A percentile compares a stretch with the other conserved stretches of the same genome.
These are phyloP conservation scores for Nicotiana tomentosiformis DNA, from an alignment of 257 asterid genomes.

Conservation along the genomic window DNA sequence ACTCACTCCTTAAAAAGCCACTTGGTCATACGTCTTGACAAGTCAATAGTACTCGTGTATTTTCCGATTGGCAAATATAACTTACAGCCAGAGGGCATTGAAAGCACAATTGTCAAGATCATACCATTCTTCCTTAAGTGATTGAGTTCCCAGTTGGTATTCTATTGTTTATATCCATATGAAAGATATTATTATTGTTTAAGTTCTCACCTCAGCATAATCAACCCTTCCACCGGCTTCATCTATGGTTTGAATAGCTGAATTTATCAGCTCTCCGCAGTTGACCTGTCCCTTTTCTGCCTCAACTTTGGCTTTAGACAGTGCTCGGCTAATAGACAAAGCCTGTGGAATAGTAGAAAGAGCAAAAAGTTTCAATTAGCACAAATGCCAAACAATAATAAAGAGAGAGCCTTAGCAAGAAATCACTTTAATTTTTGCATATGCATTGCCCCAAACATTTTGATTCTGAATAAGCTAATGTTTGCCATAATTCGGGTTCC, in stretches of 20 bases:
- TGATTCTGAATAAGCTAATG: neutral
- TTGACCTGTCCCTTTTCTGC: constrained; percentile 49
- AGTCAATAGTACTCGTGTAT: neutral
- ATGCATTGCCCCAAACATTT: neutral
- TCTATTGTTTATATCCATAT: too few species aligned
- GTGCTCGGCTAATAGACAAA: constrained; percentile 56
- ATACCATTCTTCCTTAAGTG: neutral
- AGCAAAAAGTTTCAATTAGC: neutral
- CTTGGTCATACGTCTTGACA: neutral
- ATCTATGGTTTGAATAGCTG: constrained; percentile 31
- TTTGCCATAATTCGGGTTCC: neutral
- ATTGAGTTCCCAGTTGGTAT: neutral
- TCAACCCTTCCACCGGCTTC: constrained; percentile 83
- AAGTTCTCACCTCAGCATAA: constrained; percentile 72
- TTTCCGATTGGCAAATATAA: neutral
- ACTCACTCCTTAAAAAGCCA: neutral
- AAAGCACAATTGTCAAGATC: neutral
- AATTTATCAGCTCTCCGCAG: constrained; percentile 52
- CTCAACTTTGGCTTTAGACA: constrained; percentile 46
- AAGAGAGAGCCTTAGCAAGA: neutral
- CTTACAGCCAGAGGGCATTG: neutral
- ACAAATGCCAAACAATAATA: neutral
- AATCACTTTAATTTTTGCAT: neutral
- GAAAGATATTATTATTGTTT: neutral
- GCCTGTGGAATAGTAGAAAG: constrained; percentile 41